These are phyloP conservation scores for Physaria fendleri DNA, from an alignment of 345 rosid species.

Conservation along the genomic window DNA sequence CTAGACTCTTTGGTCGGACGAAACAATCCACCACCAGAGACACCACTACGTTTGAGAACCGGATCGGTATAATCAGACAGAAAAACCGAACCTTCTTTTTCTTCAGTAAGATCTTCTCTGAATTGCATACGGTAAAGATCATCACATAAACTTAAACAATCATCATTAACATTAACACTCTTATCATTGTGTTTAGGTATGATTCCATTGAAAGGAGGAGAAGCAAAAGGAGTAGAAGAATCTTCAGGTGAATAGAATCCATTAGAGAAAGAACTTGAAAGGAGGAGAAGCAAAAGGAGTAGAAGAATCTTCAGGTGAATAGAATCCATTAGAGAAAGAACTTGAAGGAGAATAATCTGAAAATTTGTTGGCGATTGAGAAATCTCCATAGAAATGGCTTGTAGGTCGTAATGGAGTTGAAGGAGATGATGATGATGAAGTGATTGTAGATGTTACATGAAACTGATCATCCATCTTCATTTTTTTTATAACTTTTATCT, in stretches of 20 bases:
- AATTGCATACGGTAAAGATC: constrained; percentile 20
- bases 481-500: background rate
- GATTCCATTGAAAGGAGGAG: constrained; percentile 19
- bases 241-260: constrained; percentile 36
- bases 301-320: constrained; percentile 30
- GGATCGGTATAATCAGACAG: background rate
- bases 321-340: constrained; percentile 35
- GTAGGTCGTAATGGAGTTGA: constrained; percentile 13
- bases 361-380: constrained; percentile 27
- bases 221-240: constrained; percentile 33
- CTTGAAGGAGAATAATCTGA: constrained; percentile 37
- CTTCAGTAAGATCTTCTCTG: background rate
- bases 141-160: constrained; percentile 21
- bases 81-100: constrained; percentile 9
- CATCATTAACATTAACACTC: background rate
- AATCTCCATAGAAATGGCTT: constrained; percentile 10
- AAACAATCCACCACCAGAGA: constrained; percentile 7
- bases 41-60: constrained; percentile 7
- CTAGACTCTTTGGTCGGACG: background rate
- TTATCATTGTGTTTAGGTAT: background rate
- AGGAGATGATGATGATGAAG: background rate
- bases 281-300: constrained; percentile 38
- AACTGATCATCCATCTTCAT: constrained; percentile 24
- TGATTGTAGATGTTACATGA: constrained; percentile 15
- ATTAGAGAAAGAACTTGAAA: constrained; percentile 35